These are phyloP conservation scores for Wallacemonas collosoma DNA, from an alignment of 208 protist genomes.

Conservation along the genomic window DNA sequence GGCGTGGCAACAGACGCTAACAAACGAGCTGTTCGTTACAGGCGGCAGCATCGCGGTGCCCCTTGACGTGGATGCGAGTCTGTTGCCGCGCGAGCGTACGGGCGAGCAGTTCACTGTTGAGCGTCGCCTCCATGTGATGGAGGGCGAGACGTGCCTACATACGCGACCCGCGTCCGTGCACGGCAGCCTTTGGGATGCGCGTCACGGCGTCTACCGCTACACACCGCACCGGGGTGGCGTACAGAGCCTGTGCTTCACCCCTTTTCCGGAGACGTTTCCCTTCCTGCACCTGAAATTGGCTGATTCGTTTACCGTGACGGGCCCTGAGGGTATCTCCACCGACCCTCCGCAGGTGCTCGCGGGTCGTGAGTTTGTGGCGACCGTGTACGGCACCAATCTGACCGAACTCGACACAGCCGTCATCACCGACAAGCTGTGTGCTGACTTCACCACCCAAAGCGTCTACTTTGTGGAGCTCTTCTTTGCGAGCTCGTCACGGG, in stretches of 20 bases:
- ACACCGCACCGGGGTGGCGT: conserved; percentile 62
- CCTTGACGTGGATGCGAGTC: conserved; percentile 26
- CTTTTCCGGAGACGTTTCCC: conserved; percentile 63
- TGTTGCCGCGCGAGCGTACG: conserved; percentile 13
- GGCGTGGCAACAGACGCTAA: conserved; percentile 21
- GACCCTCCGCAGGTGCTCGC: conserved; percentile 72
- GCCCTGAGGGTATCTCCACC: conserved; percentile 71
- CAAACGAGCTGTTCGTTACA: conserved; percentile 43
- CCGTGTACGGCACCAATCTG: conserved; percentile 80
- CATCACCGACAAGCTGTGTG: conserved; percentile 72
- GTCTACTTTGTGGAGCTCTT: conserved; percentile 71
- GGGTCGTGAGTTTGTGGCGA: conserved; percentile 73
- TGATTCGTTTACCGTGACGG: conserved; percentile 63
- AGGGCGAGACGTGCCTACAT: conserved; percentile 69
- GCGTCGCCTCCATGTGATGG: conserved; percentile 59
- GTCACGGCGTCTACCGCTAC: conserved; percentile 50
- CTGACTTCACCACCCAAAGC: conserved; percentile 65
- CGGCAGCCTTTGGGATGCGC: conserved; percentile 61
- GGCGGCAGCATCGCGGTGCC: conserved; percentile 60
- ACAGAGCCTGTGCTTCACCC: conserved; percentile 68
- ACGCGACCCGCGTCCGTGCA: conserved; percentile 59
- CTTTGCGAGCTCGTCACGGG: conserved; percentile 64
- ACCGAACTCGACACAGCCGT: conserved; percentile 69
- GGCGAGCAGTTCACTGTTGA: conserved; percentile 43
- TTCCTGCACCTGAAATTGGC: conserved; percentile 62